Evolutionary conservation across 2,329 filamentous ascomycete species (phyloP), one percentile per base, ranked within the genome.

Genomic region (Scedosporium aurantiacum): DNA sequence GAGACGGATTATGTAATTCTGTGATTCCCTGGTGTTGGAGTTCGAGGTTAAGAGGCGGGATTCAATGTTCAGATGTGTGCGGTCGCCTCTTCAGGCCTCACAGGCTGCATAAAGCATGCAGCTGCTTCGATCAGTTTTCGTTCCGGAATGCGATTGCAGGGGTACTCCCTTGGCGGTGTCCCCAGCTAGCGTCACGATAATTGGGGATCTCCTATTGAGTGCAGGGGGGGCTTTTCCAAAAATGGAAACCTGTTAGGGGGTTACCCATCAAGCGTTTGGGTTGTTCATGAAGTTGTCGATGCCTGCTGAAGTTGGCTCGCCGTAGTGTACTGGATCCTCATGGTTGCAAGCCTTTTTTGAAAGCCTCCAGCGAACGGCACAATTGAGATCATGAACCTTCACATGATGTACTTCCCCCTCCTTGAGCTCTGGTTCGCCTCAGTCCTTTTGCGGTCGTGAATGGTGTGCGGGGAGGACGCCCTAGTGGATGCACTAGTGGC

Each of bases 61-160:
- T 27, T 54, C 50, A 16, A 54, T 54, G 50, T 54, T 54, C 50
- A 54, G 50, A 50, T 43, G 58, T n/a, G 43, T 37, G 25, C 10
- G 43, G 58, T 60, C 47, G 43, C 25, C 43, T 18, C 55, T 37
- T 25, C 52, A 25, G 58, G 32, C 32, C 32, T 12, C 32, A 12
- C 32, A 52, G 25, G 58, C 58, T 60, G 58, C 58, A 60, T 37
- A 43, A 12, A 18, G n/a, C 58, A 37, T 60, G 58, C 58, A 60
- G 41, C n/a, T 32, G 8, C 58, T 60, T 60, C 58, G 43, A 58
- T 58, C 57, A 45, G 21, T 58, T 37, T 58, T 58, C 58, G 58
- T 60, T 60, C 58, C 58, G 58, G 28, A 50, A 32, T 27, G 16
- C 57, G 40, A 43, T 25, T 50, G 40, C 58, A 60, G 58, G 58